Percentiles rank a stretch among this genome's conserved stretches.
Conservation (phyloP, 306 rosid species). For the Luffa acutangula region DNA sequence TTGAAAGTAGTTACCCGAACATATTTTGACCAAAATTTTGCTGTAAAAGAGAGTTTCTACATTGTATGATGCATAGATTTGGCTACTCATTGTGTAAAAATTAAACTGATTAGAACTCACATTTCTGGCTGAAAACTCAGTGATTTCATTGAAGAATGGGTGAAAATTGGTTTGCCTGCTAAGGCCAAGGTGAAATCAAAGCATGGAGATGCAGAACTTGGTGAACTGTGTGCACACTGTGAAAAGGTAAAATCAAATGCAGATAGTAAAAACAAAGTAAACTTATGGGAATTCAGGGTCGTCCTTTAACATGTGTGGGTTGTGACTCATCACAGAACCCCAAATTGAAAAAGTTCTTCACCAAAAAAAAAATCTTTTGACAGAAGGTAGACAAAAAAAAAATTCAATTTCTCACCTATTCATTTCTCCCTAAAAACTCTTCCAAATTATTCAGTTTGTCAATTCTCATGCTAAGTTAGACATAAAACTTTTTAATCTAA, state of each 20-base stretch:
- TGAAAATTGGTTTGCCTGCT: slow-evolving; percentile 62
- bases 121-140: slow-evolving; percentile 23
- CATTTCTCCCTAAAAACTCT: no score
- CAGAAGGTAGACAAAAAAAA: no score
- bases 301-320: no score
- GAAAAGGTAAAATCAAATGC: slow-evolving; percentile 53
- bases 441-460: no score
- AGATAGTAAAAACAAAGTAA: neutral
- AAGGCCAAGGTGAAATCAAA: slow-evolving; percentile 52
- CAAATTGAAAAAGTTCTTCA: no score
- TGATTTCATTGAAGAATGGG: slow-evolving; percentile 91
- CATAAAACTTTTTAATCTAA: no score
- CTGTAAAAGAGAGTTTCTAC: neutral
- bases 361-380: no score
- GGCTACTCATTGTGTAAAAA: neutral
- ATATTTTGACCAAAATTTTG: neutral
- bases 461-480: no score
- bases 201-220: slow-evolving; percentile 22
- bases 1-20: neutral
- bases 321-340: no score
- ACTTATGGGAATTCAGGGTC: no score
- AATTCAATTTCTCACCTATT: no score
- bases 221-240: slow-evolving; percentile 55
- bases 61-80: neutral
- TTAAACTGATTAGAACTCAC: neutral